These are phyloP conservation scores for Bipolaris oryzae DNA, from an alignment of 2,329 filamentous ascomycete genomes.

Conservation along the genomic window DNA sequence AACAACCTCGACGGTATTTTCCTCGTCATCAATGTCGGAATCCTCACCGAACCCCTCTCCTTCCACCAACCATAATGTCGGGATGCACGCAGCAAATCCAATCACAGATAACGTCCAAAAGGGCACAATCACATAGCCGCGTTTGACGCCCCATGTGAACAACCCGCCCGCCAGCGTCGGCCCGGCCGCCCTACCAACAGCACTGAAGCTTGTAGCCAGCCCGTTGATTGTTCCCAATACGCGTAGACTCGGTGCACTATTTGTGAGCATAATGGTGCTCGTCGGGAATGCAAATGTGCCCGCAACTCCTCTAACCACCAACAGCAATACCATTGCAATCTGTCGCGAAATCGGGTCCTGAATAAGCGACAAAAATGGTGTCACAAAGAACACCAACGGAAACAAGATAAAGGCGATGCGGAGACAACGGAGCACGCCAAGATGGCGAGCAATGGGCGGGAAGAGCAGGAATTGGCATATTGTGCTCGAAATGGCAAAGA, in stretches of 20 bases:
- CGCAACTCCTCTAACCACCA: constrained; percentile 75
- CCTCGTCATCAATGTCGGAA: constrained; percentile 45
- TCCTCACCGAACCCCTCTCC: constrained; percentile 68
- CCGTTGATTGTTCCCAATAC: constrained; percentile 91
- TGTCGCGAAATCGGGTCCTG: constrained; percentile 60
- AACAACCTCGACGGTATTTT: constrained; percentile 27
- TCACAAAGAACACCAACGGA: constrained; percentile 78
- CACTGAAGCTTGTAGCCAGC: constrained; percentile 81
- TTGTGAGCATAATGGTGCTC: constrained; percentile 87
- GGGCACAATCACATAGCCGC: constrained; percentile 76
- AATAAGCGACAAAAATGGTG: constrained; percentile 77
- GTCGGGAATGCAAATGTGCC: constrained; percentile 89
- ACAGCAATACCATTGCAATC: constrained; percentile 65
- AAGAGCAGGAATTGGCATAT: constrained; percentile 87
- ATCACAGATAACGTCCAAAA: constrained; percentile 79
- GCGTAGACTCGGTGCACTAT: constrained; percentile 75
- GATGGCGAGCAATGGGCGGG: constrained; percentile 72
- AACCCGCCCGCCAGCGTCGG: constrained; percentile 74
- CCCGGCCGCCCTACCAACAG: constrained; percentile 78
- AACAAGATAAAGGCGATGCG: constrained; percentile 69
- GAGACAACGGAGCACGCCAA: constrained; percentile 76
- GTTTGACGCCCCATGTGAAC: constrained; percentile 77
- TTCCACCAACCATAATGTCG: constrained; percentile 75
- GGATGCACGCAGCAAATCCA: constrained; percentile 69
- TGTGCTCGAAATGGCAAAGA: constrained; percentile 80